phyloP scores from a whole-genome alignment of 805 yeast species.

The Yamadazyma insecticola region DNA sequence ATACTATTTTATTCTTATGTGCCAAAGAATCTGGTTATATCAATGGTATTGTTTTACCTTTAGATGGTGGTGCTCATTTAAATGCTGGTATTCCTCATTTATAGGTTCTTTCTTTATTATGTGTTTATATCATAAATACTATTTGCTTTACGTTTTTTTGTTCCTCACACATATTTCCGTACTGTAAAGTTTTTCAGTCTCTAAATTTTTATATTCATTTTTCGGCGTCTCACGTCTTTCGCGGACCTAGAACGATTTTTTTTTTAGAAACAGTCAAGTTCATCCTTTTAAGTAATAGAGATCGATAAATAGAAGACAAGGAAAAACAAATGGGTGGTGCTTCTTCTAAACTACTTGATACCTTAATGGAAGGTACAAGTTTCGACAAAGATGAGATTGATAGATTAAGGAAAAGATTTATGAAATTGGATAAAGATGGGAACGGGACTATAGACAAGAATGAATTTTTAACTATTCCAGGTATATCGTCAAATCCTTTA shows the following conservation, averaged over 20 bases:
- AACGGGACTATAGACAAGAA: constrained; percentile 87
- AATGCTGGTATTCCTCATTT: constrained; percentile 12
- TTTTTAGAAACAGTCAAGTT: no score
- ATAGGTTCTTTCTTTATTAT: no score
- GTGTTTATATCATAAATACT: no score
- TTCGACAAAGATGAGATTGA: constrained; percentile 90
- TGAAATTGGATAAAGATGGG: constrained; percentile 91
- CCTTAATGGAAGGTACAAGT: constrained; percentile 75
- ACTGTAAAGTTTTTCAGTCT: no score
- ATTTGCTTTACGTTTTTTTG: no score
- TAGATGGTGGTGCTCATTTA: constrained; percentile 66
- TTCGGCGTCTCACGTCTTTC: no score
- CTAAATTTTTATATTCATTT: no score
- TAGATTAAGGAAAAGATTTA: constrained; percentile 83
- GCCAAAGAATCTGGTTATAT: constrained; percentile 52
- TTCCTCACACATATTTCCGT: no score
- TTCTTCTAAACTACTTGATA: constrained; percentile 59
- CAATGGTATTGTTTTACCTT: constrained; percentile 63
- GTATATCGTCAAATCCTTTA: constrained; percentile 84
- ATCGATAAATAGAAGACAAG: not conserved
- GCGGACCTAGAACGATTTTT: no score
- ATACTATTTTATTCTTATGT: constrained; percentile 51
- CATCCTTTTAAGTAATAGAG: not conserved
- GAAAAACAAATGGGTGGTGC: constrained; percentile 63
- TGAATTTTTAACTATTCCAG: constrained; percentile 91